Evolutionary conservation across 768 basidiomycete genomes (phyloP).

Genomic region (Harrya chromipes): DNA sequence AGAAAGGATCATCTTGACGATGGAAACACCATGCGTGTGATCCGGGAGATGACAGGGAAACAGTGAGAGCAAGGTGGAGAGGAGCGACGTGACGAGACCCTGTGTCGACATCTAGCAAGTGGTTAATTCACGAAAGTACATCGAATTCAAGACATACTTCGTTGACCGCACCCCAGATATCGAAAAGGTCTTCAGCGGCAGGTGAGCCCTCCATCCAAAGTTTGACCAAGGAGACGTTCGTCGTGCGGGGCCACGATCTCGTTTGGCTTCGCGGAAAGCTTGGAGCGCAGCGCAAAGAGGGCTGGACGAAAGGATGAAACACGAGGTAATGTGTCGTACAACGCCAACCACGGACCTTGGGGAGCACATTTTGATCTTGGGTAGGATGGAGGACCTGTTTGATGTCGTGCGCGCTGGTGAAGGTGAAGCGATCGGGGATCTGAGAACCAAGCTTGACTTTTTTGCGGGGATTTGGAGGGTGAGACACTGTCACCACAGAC

Average conservation of each 20-base stretch:
- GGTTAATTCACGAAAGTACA: background rate
- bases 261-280: slow-evolving; percentile 44
- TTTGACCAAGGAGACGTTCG: slow-evolving; percentile 57
- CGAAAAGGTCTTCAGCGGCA: slow-evolving; percentile 59
- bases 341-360: slow-evolving; percentile 19
- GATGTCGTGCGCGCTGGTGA: slow-evolving; percentile 25
- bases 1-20: slow-evolving; percentile 59
- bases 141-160: slow-evolving; percentile 38
- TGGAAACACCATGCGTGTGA: slow-evolving; percentile 58
- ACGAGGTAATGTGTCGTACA: background rate
- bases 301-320: slow-evolving; percentile 23
- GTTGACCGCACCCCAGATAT: slow-evolving; percentile 53
- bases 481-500: slow-evolving; percentile 19
- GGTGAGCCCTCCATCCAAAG: slow-evolving; percentile 59
- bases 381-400: slow-evolving; percentile 12
- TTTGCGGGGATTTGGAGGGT: slow-evolving; percentile 16
- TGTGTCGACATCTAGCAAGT: slow-evolving; percentile 39
- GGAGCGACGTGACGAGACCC: slow-evolving; percentile 41
- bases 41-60: slow-evolving; percentile 67
- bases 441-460: slow-evolving; percentile 19
- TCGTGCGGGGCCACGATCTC: slow-evolving; percentile 58
- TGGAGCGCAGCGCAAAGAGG: slow-evolving; percentile 55
- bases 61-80: slow-evolving; percentile 60
- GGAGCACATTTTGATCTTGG: slow-evolving; percentile 12
- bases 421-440: slow-evolving; percentile 6